phyloP scores from a whole-genome alignment of 441 rosid genomes.

The Brassica hybrid region DNA sequence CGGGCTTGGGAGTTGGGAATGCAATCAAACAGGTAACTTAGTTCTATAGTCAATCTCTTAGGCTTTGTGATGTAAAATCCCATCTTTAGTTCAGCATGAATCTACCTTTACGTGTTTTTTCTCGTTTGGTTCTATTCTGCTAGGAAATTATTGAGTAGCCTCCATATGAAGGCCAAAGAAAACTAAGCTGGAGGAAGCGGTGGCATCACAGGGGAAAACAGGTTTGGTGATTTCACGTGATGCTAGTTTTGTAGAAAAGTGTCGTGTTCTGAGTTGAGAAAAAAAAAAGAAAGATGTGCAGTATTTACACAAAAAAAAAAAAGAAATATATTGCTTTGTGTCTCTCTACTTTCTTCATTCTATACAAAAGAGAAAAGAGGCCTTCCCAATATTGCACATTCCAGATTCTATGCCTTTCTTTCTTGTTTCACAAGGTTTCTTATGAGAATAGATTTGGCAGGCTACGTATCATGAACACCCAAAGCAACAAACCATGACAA shows the following conservation, averaged over 20 bases:
- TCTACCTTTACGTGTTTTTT: slow-evolving; percentile 4
- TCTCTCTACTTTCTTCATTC: slow-evolving; percentile 21
- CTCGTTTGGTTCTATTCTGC: slow-evolving; percentile 5
- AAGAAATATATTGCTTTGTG: slow-evolving; percentile 1
- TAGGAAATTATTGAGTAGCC: slow-evolving; percentile 63
- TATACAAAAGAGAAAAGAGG: slow-evolving; percentile 50
- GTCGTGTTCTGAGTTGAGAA: slow-evolving; percentile 43
- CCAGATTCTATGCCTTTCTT: slow-evolving; percentile 25
- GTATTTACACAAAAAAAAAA: neutral
- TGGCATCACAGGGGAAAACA: slow-evolving; percentile 45
- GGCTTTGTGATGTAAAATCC: too few relatives aligned
- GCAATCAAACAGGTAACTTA: too few relatives aligned
- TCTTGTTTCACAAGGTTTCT: slow-evolving; percentile 19
- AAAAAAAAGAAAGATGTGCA: slow-evolving; percentile 41
- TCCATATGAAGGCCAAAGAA: slow-evolving; percentile 35
- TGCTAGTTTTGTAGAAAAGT: slow-evolving; percentile 54
- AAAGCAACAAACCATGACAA: slow-evolving; percentile 7
- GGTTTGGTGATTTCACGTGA: slow-evolving; percentile 50
- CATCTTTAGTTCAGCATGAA: slow-evolving; percentile 7
- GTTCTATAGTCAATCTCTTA: neutral
- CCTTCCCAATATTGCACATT: slow-evolving; percentile 26
- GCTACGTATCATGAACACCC: slow-evolving; percentile 14
- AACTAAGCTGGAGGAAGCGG: slow-evolving; percentile 26
- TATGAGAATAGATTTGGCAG: slow-evolving; percentile 19
- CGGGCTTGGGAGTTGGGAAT: slow-evolving; percentile 57